Evolutionary conservation across 768 basidiomycete species (phyloP).

Genomic region (Tulasnella sp.): DNA sequence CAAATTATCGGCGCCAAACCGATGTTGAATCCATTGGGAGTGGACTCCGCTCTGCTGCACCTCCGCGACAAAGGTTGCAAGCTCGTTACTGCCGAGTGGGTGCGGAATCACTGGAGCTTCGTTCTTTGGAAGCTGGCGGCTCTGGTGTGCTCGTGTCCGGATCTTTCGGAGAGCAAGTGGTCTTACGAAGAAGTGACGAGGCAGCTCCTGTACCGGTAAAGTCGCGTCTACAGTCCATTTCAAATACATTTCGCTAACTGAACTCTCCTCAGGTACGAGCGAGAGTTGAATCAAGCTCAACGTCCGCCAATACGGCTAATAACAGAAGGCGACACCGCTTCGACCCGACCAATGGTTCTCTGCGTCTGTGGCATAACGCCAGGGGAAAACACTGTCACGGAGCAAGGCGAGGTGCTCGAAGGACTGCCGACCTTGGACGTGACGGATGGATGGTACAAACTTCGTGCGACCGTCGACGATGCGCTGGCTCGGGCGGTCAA

Average conservation of each 20-base stretch:
- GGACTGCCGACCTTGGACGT: slow-evolving; percentile 73
- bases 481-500: slow-evolving; percentile 71
- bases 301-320: slow-evolving; percentile 83
- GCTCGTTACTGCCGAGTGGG: slow-evolving; percentile 77
- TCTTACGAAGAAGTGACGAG: slow-evolving; percentile 78
- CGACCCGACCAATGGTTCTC: slow-evolving; percentile 79
- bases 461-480: slow-evolving; percentile 75
- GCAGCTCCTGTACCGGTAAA: slow-evolving; percentile 85
- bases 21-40: slow-evolving; percentile 46
- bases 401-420: slow-evolving; percentile 47
- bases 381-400: slow-evolving; percentile 44
- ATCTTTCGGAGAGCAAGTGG: slow-evolving; percentile 65
- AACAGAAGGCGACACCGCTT: slow-evolving; percentile 78
- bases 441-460: slow-evolving; percentile 97
- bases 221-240: background rate
- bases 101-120: slow-evolving; percentile 87
- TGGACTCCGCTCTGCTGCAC: slow-evolving; percentile 59
- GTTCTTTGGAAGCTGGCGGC: slow-evolving; percentile 96
- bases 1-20: slow-evolving; percentile 10
- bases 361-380: slow-evolving; percentile 72
- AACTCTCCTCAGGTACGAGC: slow-evolving; percentile 68
- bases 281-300: slow-evolving; percentile 74
- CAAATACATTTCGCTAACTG: slow-evolving; percentile 7
- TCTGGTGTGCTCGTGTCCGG: slow-evolving; percentile 74
- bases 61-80: slow-evolving; percentile 62